These are phyloP conservation scores for Pisolithus microcarpus DNA, from an alignment of 768 basidiomycete species.

Conservation along the genomic window DNA sequence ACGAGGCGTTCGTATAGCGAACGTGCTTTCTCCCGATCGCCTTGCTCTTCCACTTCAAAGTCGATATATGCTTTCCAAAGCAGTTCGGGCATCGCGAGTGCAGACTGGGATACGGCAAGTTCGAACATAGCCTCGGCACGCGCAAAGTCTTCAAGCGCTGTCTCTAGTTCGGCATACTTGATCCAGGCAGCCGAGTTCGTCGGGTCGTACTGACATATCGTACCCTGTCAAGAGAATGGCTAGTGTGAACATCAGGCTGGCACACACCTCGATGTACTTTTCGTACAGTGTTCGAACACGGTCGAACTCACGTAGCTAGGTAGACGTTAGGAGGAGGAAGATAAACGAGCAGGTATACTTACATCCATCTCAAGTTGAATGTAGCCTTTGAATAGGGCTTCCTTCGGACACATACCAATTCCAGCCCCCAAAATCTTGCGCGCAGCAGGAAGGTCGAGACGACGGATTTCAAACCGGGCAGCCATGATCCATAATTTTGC, in stretches of 20 bases:
- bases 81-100: constrained; percentile 91
- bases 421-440: constrained; percentile 84
- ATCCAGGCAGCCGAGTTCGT: constrained; percentile 94
- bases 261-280: constrained; percentile 82
- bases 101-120: constrained; percentile 74
- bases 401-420: constrained; percentile 95
- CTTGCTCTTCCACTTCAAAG: constrained; percentile 85
- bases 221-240: not conserved
- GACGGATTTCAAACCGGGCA: constrained; percentile 86
- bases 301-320: constrained; percentile 88
- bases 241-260: not conserved
- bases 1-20: constrained; percentile 84
- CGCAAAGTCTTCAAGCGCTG: constrained; percentile 75
- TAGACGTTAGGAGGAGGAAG: constrained; percentile 5
- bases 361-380: constrained; percentile 91
- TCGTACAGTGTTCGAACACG: constrained; percentile 86
- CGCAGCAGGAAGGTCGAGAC: constrained; percentile 73
- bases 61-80: constrained; percentile 96
- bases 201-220: constrained; percentile 59
- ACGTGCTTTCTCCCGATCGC: constrained; percentile 81
- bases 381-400: constrained; percentile 91
- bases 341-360: constrained; percentile 15
- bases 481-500: constrained; percentile 94
- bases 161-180: constrained; percentile 88
- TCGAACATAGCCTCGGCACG: constrained; percentile 94